Evolutionary conservation across 2,329 filamentous ascomycete genomes (phyloP), one percentile per base, ranked within the genome.

Genomic region (Venturiaceae sp.): DNA sequence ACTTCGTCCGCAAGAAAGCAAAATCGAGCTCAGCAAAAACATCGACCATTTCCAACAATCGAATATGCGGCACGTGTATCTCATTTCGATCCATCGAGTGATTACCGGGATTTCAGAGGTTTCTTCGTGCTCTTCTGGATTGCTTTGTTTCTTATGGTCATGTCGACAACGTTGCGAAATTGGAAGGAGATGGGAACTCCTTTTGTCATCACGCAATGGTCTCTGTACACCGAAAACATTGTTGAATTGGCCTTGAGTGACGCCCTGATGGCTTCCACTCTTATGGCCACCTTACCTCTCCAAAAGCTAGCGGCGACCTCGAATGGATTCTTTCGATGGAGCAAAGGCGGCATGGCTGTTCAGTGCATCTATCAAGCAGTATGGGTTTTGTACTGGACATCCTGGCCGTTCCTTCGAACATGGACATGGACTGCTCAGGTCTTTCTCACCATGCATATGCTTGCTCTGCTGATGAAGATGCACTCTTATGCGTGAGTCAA

Each of bases 111-210:
- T 73, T 99, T 99, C 71, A 85, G 90, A 66, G 94, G 94, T 69
- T 99, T 99, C 81, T 99, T 96, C 75, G 90, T 94, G 57, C 82
- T 99, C 37, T 99, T 99, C 75, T 99, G 94, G 94, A 92, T 99
- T 63, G 90, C 90, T 9, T 79, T 99, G 60, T 90, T 89, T 64
- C 95, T 99, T 72, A 96, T 99, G 92, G 90, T 92, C 66, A 86
- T 96, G 62, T 97, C 92, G 2, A 89, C 89, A n/a, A 90, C 91
- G 78, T 75, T 96, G 67, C 85, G 92, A 66, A 97, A 96, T 71
- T 83, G 94, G 68, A 95, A 92, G 72, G 94, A 97, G 69, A 96
- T 90, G 0, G 94, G 94, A 23, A 89, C 87, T 69, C 88, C 92
- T 16, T 77, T 97, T 66, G 83, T 88, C 66, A 84, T 95, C 55